Evolutionary conservation across 2,329 filamentous ascomycete species (phyloP), one percentile per base, ranked within the genome.

Genomic region (Talaromyces sp.): DNA sequence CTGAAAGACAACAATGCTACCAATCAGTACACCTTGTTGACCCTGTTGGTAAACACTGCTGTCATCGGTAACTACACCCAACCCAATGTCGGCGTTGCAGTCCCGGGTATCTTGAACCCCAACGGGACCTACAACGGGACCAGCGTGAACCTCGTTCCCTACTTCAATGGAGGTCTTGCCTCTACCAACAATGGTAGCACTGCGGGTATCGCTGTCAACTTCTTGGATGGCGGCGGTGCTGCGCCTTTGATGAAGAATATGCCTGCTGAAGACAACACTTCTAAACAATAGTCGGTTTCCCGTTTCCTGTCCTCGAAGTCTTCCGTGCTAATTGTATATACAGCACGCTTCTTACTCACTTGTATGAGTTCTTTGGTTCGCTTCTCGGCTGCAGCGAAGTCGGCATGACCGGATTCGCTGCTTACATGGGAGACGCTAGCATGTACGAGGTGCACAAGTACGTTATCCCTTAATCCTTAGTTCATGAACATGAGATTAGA

Each of bases 31-130:
- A 82, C 79, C 0, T 76, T 87, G 2, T 68, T 88, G 68, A 84
- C 81, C 1, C 75, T 84, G 1, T 72, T 88, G 3, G 84, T 88
- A 68, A 87, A 87, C 73, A 87, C 84, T 6, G 86, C 82, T 21
- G 83, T 87, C 65, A 85, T 86, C 67, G 85, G 86, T n/a, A 86
- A 86, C 72, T 86, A 85, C 70, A 84, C 82, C 7, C 72, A 72
- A 67, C 82, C 83, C 62, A 85, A 84, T 65, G 79, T 82, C 28
- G 79, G 80, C 60, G 72, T 85, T 67, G 70, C 66, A 2, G 84
- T 87, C 3, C 78, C 82, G n/a, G 84, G 85, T 66, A 86, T 88
- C 68, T 78, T 87, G 25, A 80, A 80, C 16, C 68, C 76, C 1
- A 81, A 70, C 50, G 76, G 81, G n/a, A 77, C 68, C 11, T 80